Evolutionary conservation across 345 rosid species (phyloP).

Genomic region (Aegle marmelos): DNA sequence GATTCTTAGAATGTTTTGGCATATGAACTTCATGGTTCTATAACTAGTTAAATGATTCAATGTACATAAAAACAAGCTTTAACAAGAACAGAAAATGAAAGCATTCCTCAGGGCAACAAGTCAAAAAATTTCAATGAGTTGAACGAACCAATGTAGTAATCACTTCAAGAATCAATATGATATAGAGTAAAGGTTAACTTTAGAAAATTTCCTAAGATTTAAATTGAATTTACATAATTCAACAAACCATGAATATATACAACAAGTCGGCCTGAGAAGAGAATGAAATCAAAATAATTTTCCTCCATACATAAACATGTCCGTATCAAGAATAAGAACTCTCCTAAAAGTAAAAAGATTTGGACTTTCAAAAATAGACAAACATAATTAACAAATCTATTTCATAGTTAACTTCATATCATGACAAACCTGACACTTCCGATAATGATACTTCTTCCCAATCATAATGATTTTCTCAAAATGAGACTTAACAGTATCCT

Average conservation of each 20-base stretch:
- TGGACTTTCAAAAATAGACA: neutral
- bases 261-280: neutral
- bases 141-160: neutral
- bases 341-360: neutral
- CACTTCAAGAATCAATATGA: neutral
- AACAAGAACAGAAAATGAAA: neutral
- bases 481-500: constrained; percentile 91
- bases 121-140: constrained; percentile 4
- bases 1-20: too few species aligned
- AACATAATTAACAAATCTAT: neutral
- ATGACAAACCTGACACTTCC: constrained; percentile 68
- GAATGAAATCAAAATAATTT: neutral
- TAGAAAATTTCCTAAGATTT: neutral
- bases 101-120: neutral
- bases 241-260: neutral
- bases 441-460: constrained; percentile 65
- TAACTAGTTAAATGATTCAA: neutral
- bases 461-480: constrained; percentile 84
- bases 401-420: constrained; percentile 1
- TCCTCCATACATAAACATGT: neutral
- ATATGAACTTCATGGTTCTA: too few species aligned
- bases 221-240: neutral
- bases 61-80: neutral
- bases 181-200: neutral
- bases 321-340: neutral